Conservation (phyloP, 108 stramenopile genomes). For the Nitzschia sp. region DNA sequence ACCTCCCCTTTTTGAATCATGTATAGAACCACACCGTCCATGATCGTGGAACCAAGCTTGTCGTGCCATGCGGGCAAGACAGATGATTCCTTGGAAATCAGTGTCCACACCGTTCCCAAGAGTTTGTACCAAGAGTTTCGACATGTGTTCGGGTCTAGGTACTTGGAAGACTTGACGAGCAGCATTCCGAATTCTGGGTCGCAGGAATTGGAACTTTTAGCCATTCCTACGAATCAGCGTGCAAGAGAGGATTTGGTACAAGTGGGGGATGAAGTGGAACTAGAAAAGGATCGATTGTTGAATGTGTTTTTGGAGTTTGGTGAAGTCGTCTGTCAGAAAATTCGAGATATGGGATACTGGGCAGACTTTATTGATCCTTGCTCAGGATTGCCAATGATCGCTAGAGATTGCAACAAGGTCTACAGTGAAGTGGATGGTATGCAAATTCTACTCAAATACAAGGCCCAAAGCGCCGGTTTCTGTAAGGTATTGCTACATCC, state of each 20-base stretch:
- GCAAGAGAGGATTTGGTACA: conserved; percentile 82
- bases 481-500: conserved; percentile 97
- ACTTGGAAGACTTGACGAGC: conserved; percentile 27
- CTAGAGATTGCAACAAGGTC: conserved; percentile 64
- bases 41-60: conserved; percentile 26
- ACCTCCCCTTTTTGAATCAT: too few relatives aligned
- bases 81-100: conserved; percentile 62
- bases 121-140: conserved; percentile 76
- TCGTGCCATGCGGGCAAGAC: conserved; percentile 11
- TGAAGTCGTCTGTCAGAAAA: conserved; percentile 52
- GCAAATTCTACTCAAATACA: conserved; percentile 84
- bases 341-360: conserved; percentile 71
- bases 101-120: conserved; percentile 71
- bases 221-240: conserved; percentile 84
- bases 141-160: conserved; percentile 76
- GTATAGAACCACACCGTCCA: conserved; percentile 9
- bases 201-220: conserved; percentile 49
- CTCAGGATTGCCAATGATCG: conserved; percentile 92
- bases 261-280: conserved; percentile 80
- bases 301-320: conserved; percentile 83
- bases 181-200: background rate
- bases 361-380: conserved; percentile 98
- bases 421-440: conserved; percentile 94
- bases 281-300: conserved; percentile 82
- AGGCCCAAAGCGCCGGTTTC: conserved; percentile 91